Percentiles rank a stretch among this genome's conserved stretches.
Conservation (phyloP, 768 basidiomycete genomes). For the Boletus tomentosulus region DNA sequence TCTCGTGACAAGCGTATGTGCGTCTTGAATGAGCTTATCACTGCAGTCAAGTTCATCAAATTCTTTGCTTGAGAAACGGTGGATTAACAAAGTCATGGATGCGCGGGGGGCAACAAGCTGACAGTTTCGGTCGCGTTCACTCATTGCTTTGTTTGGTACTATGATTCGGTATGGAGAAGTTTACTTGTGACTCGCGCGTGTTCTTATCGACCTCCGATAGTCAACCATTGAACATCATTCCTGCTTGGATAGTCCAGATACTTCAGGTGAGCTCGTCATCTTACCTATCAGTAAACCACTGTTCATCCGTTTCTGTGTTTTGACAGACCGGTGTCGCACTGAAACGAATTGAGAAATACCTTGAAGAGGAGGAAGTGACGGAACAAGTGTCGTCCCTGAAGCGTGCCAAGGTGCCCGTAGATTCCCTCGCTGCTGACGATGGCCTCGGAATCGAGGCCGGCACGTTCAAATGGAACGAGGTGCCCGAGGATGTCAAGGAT, state of each 20-base stretch:
- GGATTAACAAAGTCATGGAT: constrained; percentile 38
- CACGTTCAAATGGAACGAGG: constrained; percentile 54
- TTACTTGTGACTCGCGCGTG: no score
- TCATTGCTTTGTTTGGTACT: constrained; percentile 74
- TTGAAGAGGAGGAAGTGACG: constrained; percentile 59
- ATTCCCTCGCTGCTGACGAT: constrained; percentile 22
- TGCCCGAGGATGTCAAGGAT: constrained; percentile 34
- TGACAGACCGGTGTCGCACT: constrained; percentile 51
- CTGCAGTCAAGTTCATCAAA: constrained; percentile 40
- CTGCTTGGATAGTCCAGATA: constrained; percentile 73
- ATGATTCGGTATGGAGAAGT: constrained; percentile 63
- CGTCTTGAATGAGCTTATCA: constrained; percentile 43
- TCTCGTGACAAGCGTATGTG: constrained; percentile 42
- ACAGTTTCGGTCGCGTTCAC: constrained; percentile 84
- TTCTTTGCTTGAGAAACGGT: constrained; percentile 41
- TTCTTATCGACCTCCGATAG: constrained; percentile 29
- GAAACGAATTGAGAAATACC: constrained; percentile 55
- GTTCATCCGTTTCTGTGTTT: background rate
- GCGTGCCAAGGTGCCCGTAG: constrained; percentile 22
- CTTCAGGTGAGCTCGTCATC: constrained; percentile 41
- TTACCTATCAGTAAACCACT: no score
- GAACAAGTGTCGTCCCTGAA: constrained; percentile 59
- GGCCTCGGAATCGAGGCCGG: constrained; percentile 49
- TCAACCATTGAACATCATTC: constrained; percentile 73
- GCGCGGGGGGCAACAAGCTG: constrained; percentile 68